phyloP scores from a whole-genome alignment of 129 eudicot genomes.

The Logfia minima region DNA sequence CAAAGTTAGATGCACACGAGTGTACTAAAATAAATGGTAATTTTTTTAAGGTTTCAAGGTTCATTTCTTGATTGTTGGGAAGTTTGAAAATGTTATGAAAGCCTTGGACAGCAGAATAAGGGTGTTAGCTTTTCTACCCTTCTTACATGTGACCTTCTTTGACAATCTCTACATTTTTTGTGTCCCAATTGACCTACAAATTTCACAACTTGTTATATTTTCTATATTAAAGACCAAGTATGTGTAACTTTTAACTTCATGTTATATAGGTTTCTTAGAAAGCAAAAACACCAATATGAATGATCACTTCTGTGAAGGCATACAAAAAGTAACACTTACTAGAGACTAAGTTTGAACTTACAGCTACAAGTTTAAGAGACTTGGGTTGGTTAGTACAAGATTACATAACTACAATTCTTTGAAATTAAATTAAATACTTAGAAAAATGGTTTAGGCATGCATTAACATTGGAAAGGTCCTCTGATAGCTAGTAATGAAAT shows the following conservation, averaged over 20 bases:
- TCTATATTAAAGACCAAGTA: neutral
- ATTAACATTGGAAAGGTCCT: conserved; percentile 2
- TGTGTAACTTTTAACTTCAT: neutral
- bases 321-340: too few species aligned
- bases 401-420: neutral
- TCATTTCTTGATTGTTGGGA: conserved; percentile 47
- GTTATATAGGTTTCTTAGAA: neutral
- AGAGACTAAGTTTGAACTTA: too few species aligned
- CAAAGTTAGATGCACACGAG: conserved; percentile 69
- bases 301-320: neutral
- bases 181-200: conserved; percentile 43
- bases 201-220: conserved; percentile 29
- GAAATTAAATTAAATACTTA: neutral
- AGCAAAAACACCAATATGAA: neutral
- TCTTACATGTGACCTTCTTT: conserved; percentile 39
- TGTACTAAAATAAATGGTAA: conserved; percentile 48
- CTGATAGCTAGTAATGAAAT: too few species aligned
- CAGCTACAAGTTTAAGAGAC: too few species aligned
- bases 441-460: neutral
- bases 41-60: conserved; percentile 52
- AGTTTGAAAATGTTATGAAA: conserved; percentile 42
- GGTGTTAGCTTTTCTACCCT: conserved; percentile 36
- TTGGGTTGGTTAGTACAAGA: too few species aligned
- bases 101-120: conserved; percentile 40
- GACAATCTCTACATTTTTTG: conserved; percentile 41